These are phyloP conservation scores for Thalia dealbata DNA, from an alignment of 176 grass and related monocot genomes.

Conservation along the genomic window DNA sequence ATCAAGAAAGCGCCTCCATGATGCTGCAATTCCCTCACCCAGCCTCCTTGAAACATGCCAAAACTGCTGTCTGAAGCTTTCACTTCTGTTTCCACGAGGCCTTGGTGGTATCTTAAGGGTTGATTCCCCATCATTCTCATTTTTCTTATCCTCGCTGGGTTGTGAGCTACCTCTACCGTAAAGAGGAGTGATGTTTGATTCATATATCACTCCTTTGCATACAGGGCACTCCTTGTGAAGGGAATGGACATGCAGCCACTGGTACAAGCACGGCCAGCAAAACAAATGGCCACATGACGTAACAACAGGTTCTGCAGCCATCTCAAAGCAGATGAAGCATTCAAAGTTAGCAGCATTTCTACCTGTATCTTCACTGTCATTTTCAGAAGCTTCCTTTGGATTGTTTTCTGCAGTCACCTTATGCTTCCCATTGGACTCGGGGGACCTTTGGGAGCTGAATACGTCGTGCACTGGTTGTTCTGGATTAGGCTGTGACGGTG, in stretches of 20 bases:
- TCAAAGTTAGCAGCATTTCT: constrained; percentile 54
- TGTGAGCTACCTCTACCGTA: constrained; percentile 71
- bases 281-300: constrained; percentile 95
- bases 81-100: constrained; percentile 71
- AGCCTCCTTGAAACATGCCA: constrained; percentile 82
- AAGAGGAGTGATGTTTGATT: constrained; percentile 71
- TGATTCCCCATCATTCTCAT: constrained; percentile 42
- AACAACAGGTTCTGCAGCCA: constrained; percentile 88
- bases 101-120: constrained; percentile 54
- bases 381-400: constrained; percentile 33
- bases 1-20: constrained; percentile 65
- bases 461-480: constrained; percentile 1
- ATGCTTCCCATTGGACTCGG: constrained; percentile 19
- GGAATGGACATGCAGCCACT: constrained; percentile 89
- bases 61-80: constrained; percentile 94
- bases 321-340: constrained; percentile 94
- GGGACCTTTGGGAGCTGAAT: constrained; percentile 6
- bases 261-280: constrained; percentile 95
- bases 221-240: constrained; percentile 92
- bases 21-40: constrained; percentile 69
- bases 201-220: constrained; percentile 93
- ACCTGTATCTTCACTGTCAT: constrained; percentile 32
- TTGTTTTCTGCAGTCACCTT: constrained; percentile 28
- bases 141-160: constrained; percentile 38
- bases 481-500: constrained; percentile 11